These are phyloP conservation scores for Dunaliella sp. DNA, from an alignment of 139 green algal genomes.

Conservation along the genomic window DNA sequence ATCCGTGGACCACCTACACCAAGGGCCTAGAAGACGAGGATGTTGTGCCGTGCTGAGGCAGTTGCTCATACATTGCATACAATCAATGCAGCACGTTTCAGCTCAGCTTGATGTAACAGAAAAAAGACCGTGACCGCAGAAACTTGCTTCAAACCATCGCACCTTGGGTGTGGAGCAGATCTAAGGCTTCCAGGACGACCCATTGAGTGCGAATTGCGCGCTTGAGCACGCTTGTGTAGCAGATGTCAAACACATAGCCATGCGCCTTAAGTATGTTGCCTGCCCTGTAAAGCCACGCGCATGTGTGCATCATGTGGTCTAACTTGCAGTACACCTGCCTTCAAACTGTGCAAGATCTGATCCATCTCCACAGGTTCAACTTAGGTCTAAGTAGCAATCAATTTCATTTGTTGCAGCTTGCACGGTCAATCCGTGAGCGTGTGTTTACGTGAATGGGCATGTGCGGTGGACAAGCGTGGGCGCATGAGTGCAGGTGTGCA, in stretches of 20 bases:
- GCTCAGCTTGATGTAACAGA: too few relatives aligned
- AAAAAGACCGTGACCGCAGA: too few relatives aligned
- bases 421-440: background rate
- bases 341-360: conserved; percentile 10
- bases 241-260: conserved; percentile 17
- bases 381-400: conserved; percentile 16
- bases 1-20: too few relatives aligned
- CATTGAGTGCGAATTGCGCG: conserved; percentile 29
- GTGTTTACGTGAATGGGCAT: background rate
- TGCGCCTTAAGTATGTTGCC: conserved; percentile 21
- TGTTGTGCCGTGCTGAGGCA: too few relatives aligned
- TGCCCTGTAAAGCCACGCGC: too few relatives aligned
- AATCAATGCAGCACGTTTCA: too few relatives aligned
- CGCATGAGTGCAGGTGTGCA: background rate
- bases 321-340: too few relatives aligned
- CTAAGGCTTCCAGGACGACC: conserved; percentile 21
- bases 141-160: too few relatives aligned
- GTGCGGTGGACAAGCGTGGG: background rate
- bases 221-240: conserved; percentile 29
- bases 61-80: too few relatives aligned
- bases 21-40: too few relatives aligned
- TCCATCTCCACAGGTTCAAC: conserved; percentile 19
- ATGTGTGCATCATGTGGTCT: too few relatives aligned
- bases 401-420: background rate
- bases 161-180: conserved; percentile 18